These are phyloP conservation scores for Phialocephala sp. DNA, from an alignment of 2,329 filamentous ascomycete species.

Conservation along the genomic window DNA sequence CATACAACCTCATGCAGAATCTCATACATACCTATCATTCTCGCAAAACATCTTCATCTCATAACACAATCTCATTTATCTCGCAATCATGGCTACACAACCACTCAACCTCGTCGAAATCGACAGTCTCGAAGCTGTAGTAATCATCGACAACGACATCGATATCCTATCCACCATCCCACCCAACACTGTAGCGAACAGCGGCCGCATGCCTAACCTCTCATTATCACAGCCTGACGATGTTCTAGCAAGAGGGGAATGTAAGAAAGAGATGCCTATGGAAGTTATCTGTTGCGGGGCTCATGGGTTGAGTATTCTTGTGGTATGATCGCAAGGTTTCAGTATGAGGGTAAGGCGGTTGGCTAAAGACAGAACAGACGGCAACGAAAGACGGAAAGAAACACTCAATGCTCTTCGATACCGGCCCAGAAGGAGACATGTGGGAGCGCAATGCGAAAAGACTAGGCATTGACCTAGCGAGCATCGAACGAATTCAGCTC, in stretches of 20 bases:
- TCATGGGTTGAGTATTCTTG: constrained; percentile 58
- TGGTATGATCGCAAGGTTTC: constrained; percentile 44
- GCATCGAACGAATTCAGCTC: constrained; percentile 54
- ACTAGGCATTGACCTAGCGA: constrained; percentile 48
- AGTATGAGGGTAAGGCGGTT: background rate
- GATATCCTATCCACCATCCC: constrained; percentile 56
- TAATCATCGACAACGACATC: constrained; percentile 61
- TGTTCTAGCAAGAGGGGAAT: constrained; percentile 48
- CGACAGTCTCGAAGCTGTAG: constrained; percentile 53
- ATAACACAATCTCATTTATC: background rate
- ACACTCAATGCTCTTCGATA: constrained; percentile 58
- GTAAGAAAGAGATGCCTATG: constrained; percentile 53
- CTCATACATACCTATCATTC: too few relatives aligned
- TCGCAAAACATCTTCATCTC: background rate
- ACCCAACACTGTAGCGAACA: constrained; percentile 49
- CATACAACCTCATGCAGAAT: too few relatives aligned
- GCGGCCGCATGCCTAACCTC: constrained; percentile 50
- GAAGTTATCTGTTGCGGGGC: constrained; percentile 58
- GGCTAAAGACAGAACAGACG: constrained; percentile 44
- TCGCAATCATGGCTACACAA: background rate
- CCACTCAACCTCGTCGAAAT: constrained; percentile 51
- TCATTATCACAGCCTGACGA: constrained; percentile 45
- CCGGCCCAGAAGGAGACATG: constrained; percentile 56
- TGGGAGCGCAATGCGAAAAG: constrained; percentile 57
- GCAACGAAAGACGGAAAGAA: constrained; percentile 50